A percentile compares a stretch with the other conserved stretches of the same genome.
phyloP scores from a whole-genome alignment of 805 yeast genomes.

The Metschnikowia continentalis region DNA sequence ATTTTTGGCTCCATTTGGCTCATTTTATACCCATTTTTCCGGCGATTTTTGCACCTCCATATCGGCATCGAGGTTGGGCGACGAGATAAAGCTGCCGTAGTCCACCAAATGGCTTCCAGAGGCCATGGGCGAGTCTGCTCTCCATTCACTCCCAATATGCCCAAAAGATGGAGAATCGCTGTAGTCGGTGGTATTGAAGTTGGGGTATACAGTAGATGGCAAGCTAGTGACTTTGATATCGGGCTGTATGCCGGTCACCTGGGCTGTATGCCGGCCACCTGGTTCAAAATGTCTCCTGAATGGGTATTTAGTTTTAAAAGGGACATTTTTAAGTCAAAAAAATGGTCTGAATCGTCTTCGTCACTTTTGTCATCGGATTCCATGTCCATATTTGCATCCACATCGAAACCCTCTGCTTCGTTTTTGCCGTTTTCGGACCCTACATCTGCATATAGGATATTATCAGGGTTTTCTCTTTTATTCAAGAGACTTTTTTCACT shows the following conservation, averaged over 20 bases:
- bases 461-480: no score
- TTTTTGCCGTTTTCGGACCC: not conserved
- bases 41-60: not conserved
- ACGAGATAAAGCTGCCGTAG: not conserved
- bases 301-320: conserved; percentile 12
- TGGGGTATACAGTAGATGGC: not conserved
- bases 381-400: conserved; percentile 9
- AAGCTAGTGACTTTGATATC: not conserved
- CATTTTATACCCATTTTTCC: not conserved
- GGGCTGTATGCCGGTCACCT: not conserved
- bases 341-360: conserved; percentile 15
- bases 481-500: no score
- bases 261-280: not conserved
- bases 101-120: not conserved
- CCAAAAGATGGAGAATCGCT: not conserved
- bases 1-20: not conserved
- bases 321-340: conserved; percentile 6
- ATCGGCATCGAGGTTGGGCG: not conserved
- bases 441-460: no score
- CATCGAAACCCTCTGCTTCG: not conserved
- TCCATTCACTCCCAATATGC: not conserved
- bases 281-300: conserved; percentile 5
- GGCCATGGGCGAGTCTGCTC: not conserved
- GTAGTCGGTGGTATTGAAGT: not conserved
- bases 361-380: conserved; percentile 14